Evolutionary conservation across 768 basidiomycete genomes (phyloP), one percentile per base, ranked within the genome.

Genomic region (Tremella fuciformis): DNA sequence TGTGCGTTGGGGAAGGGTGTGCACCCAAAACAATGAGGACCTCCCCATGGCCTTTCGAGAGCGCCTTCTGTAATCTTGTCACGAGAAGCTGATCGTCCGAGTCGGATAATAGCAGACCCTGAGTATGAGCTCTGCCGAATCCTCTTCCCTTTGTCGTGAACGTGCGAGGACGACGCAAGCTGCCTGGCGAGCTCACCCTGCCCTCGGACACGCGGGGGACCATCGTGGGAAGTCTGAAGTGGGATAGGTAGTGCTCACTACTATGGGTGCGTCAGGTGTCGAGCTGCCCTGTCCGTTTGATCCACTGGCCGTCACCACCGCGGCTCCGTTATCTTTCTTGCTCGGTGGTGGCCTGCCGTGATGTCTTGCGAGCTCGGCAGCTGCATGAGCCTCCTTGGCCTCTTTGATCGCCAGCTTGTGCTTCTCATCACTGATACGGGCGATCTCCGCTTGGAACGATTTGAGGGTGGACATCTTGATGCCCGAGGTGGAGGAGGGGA

Each of bases 381-480:
- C 67, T 1, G 66, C 62, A 50, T 67, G 62, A 8, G 66, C 64
- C 46, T 66, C 66, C 42, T 57, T 56, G 8, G 67, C 67, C 37
- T 66, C 64, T 42, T 64, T 50, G 18, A 65, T 59, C 3, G 67
- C 67, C 24, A 58, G 53, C 3, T 58, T 50, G 19, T 69, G 60
- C 50, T 66, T 65, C 38, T 65, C 63, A 15, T 62, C 57, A 0
- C 67, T 63, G 16, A 69, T 67, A 9, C 53, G 51, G 18, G 69
- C 71, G 46, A 75, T 72, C 63, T 76, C 73, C 8, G 73, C 71
- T 65, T 77, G 76, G 61, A 77, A 77, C 34, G 73, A 63, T 51
- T 65, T 68, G 16, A 77, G 63, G 1, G 74, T 70, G 0, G 73
- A 68, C 70, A 73, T 73, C 4, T 3, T 61, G 7, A 19, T 19